Evolutionary conservation across 495 filamentous ascomycete species (phyloP).

Genomic region (Neurospora sublineolata): DNA sequence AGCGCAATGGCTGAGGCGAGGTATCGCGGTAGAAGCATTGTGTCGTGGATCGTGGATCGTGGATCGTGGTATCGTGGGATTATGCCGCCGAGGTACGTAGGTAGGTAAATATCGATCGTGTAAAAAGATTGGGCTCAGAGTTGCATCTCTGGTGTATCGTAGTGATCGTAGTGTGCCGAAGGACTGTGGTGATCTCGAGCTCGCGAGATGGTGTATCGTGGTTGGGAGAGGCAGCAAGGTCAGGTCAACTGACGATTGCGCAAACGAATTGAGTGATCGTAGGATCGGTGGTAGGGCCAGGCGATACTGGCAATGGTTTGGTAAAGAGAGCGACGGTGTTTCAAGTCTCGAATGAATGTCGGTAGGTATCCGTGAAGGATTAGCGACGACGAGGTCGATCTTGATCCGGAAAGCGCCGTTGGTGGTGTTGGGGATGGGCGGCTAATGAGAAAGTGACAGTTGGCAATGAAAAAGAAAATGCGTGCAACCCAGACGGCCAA

Average conservation of each 20-base stretch:
- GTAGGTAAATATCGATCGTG: background rate
- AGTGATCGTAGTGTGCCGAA: background rate
- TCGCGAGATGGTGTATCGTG: background rate
- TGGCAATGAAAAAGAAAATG: background rate
- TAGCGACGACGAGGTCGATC: background rate
- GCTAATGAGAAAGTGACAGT: background rate
- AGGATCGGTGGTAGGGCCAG: background rate
- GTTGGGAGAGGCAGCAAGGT: background rate
- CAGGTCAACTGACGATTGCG: background rate
- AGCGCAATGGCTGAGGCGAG: conserved; percentile 28
- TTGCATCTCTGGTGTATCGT: background rate
- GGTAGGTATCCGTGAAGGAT: background rate
- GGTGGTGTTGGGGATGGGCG: background rate
- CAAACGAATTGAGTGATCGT: background rate
- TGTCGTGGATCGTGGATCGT: background rate
- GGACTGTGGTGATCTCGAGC: background rate
- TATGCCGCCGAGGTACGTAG: background rate
- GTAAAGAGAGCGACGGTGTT: background rate
- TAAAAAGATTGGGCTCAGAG: background rate
- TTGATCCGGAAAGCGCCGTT: background rate
- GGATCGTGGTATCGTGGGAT: background rate
- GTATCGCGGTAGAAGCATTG: conserved; percentile 19
- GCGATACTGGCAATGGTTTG: background rate
- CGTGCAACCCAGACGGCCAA: background rate
- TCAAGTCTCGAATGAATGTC: background rate